A percentile compares a stretch with the other conserved stretches of the same genome.
phyloP scores from a whole-genome alignment of 2,329 filamentous ascomycete genomes.

The Neoarthrinium moseri region DNA sequence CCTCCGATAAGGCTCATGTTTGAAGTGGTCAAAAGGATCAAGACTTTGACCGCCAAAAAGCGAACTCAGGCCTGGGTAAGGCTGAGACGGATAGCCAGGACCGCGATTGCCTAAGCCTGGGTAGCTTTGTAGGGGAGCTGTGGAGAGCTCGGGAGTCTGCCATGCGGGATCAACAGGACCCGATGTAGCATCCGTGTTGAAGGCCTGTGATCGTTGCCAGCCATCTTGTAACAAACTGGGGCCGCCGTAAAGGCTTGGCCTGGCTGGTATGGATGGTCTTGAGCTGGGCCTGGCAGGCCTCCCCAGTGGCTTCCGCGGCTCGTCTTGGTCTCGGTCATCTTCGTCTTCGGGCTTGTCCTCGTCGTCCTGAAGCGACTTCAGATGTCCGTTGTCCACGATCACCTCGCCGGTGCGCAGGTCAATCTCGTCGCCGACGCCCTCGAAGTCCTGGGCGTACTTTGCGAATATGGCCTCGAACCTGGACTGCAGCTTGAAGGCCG shows the following conservation, averaged over 20 bases:
- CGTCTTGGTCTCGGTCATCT: slow-evolving; percentile 32
- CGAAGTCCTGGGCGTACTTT: slow-evolving; percentile 84
- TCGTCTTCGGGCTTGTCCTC: slow-evolving; percentile 35
- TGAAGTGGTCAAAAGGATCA: background rate
- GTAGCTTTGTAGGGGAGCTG: no score
- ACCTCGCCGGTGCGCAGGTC: slow-evolving; percentile 79
- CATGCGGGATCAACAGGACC: slow-evolving; percentile 34
- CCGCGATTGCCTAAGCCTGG: background rate
- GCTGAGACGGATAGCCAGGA: background rate
- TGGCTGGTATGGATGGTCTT: slow-evolving; percentile 12
- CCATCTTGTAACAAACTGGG: slow-evolving; percentile 2
- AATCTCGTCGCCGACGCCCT: slow-evolving; percentile 83
- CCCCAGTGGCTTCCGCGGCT: no score
- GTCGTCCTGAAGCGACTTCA: slow-evolving; percentile 49
- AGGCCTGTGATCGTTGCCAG: slow-evolving; percentile 9
- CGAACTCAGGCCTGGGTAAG: background rate
- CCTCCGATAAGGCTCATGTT: background rate
- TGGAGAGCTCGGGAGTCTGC: slow-evolving; percentile 35
- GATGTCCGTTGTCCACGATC: slow-evolving; percentile 87
- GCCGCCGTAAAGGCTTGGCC: slow-evolving; percentile 8
- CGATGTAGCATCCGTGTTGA: slow-evolving; percentile 13
- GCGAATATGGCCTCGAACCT: slow-evolving; percentile 85
- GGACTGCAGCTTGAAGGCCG: slow-evolving; percentile 73
- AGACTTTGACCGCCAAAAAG: background rate
- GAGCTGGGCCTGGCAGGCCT: no score